phyloP scores from a whole-genome alignment of 2,329 filamentous ascomycete species.

The Apiospora phragmitis region DNA sequence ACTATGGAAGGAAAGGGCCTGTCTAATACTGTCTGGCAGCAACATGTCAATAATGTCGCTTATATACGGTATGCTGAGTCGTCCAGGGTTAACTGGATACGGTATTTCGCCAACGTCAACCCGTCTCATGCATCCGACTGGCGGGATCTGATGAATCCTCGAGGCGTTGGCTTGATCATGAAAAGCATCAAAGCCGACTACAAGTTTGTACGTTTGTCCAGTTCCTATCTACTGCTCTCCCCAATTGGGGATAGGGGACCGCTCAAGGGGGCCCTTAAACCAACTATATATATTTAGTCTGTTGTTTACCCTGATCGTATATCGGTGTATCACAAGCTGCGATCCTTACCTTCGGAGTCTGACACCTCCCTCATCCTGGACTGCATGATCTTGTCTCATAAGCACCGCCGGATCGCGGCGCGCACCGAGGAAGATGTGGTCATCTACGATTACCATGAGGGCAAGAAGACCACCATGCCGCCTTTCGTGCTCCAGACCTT shows the following conservation, averaged over 20 bases:
- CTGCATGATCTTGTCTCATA: conserved; percentile 72
- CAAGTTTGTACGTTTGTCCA: conserved; percentile 69
- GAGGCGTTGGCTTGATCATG: conserved; percentile 72
- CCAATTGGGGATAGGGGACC: background rate
- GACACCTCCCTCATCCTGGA: conserved; percentile 57
- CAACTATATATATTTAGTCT: conserved; percentile 50
- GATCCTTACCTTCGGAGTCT: conserved; percentile 45
- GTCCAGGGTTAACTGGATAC: conserved; percentile 75
- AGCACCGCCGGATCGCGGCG: conserved; percentile 70
- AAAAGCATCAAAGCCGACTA: conserved; percentile 79
- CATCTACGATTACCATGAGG: conserved; percentile 70
- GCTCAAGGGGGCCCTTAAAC: background rate
- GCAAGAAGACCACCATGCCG: conserved; percentile 56
- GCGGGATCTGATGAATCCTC: conserved; percentile 67
- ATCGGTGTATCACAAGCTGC: conserved; percentile 80
- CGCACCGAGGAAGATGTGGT: conserved; percentile 76
- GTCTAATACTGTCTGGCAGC: conserved; percentile 35
- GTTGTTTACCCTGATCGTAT: conserved; percentile 82
- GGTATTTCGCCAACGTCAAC: conserved; percentile 67
- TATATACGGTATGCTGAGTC: conserved; percentile 86
- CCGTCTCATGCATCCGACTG: conserved; percentile 63
- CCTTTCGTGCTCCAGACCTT: conserved; percentile 65
- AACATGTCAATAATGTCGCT: conserved; percentile 84
- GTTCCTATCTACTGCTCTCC: background rate
- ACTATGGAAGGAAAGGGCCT: accelerated